Conservation (phyloP, 345 rosid genomes). For the Rhodamnia argentea region DNA sequence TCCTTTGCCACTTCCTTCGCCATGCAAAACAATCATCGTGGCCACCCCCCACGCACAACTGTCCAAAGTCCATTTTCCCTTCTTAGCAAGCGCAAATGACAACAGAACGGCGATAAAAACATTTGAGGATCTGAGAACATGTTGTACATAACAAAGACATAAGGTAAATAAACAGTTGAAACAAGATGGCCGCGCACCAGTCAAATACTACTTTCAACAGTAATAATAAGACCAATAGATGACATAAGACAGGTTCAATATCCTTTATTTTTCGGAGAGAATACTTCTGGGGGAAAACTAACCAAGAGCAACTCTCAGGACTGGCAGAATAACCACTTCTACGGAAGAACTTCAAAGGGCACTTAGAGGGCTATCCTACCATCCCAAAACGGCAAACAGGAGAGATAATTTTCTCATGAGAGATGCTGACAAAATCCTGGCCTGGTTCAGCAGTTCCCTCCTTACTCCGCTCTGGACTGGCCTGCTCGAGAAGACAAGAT, state of each 20-base stretch:
- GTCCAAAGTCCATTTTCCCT: not conserved
- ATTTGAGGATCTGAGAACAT: not conserved
- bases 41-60: not conserved
- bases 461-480: slow-evolving; percentile 43
- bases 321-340: not conserved
- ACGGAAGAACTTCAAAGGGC: not conserved
- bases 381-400: not conserved
- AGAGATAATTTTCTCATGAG: not conserved
- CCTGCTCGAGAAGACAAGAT: slow-evolving; percentile 45
- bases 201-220: not conserved
- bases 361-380: not conserved
- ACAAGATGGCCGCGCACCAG: not conserved
- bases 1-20: not conserved
- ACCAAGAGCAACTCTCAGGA: not conserved
- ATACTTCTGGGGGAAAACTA: not conserved
- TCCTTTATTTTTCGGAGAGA: not conserved
- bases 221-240: not conserved
- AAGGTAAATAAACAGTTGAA: not conserved
- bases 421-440: not conserved
- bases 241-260: not conserved
- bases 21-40: not conserved
- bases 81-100: not conserved
- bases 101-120: not conserved
- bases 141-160: not conserved
- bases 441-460: not conserved